Evolutionary conservation across 1,284 basidiomycete species (phyloP).

Genomic region (Lentinula novae-zelandiae): DNA sequence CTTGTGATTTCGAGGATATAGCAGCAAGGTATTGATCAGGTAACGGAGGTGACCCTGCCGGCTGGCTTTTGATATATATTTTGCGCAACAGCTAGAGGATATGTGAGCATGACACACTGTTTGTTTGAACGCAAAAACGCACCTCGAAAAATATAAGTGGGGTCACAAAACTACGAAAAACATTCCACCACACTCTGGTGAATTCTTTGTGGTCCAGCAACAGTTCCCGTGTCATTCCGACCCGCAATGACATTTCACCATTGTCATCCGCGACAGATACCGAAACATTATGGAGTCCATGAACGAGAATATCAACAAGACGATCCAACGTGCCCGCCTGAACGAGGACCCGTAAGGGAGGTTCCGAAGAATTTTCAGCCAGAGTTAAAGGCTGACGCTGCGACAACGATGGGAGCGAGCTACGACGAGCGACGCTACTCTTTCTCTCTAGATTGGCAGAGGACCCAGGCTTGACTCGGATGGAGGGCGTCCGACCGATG

Average conservation of each 20-base stretch:
- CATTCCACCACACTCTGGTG: constrained; percentile 73
- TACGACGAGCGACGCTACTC: constrained; percentile 67
- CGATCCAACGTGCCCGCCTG: constrained; percentile 73
- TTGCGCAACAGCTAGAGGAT: constrained; percentile 62
- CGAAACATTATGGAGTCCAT: constrained; percentile 72
- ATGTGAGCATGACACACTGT: not conserved
- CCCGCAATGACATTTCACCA: constrained; percentile 71
- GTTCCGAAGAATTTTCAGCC: constrained; percentile 56
- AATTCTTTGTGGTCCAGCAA: constrained; percentile 70
- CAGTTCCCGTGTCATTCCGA: constrained; percentile 66
- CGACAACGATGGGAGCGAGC: constrained; percentile 72
- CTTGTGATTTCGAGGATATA: constrained; percentile 47
- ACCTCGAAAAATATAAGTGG: constrained; percentile 83
- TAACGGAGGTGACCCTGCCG: constrained; percentile 31
- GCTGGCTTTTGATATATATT: constrained; percentile 55
- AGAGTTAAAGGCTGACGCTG: constrained; percentile 54
- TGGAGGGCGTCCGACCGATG: constrained; percentile 62
- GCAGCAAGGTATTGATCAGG: constrained; percentile 38
- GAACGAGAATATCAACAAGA: constrained; percentile 69
- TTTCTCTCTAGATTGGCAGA: constrained; percentile 69
- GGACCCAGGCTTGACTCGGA: constrained; percentile 67
- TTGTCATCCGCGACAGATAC: constrained; percentile 80
- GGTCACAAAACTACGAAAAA: constrained; percentile 74
- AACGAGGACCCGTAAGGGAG: constrained; percentile 69
- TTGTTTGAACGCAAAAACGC: constrained; percentile 17